A percentile compares a stretch with the other conserved stretches of the same genome.
These are phyloP conservation scores for Monilinia laxa DNA, from an alignment of 2,329 filamentous ascomycete species.

Conservation along the genomic window DNA sequence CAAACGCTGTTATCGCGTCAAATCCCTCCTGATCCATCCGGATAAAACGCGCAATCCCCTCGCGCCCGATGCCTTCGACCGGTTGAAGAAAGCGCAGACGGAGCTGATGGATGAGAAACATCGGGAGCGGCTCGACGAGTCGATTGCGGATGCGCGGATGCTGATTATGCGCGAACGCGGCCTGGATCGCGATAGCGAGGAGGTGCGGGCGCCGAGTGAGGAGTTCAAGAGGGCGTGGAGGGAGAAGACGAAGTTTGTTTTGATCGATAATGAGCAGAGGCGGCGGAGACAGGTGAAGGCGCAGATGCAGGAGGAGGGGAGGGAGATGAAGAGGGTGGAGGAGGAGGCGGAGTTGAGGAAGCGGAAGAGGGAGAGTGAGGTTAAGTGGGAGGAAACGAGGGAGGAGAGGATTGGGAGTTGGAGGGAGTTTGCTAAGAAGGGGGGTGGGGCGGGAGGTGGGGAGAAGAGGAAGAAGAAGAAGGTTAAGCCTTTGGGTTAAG, in stretches of 20 bases:
- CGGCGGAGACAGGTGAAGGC: conserved; percentile 83
- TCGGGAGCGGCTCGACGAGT: conserved; percentile 83
- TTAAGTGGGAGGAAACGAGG: conserved; percentile 91
- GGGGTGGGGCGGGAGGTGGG: conserved; percentile 43
- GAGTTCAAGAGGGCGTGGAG: conserved; percentile 85
- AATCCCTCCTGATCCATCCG: conserved; percentile 97
- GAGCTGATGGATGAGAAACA: conserved; percentile 93
- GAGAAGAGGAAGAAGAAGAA: conserved; percentile 74
- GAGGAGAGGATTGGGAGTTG: conserved; percentile 92
- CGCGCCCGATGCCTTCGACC: conserved; percentile 94
- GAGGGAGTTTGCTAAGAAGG: conserved; percentile 83
- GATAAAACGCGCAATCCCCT: conserved; percentile 92
- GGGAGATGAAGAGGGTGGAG: conserved; percentile 81
- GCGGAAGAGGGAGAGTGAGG: conserved; percentile 85
- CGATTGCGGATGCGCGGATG: conserved; percentile 93
- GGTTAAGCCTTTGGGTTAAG: conserved; percentile 39
- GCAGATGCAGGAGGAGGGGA: conserved; percentile 93
- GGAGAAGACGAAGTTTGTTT: conserved; percentile 82
- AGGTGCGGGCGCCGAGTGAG: conserved; percentile 67
- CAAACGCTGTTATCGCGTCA: conserved; percentile 90
- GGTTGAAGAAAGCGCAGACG: conserved; percentile 90
- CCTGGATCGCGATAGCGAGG: conserved; percentile 81
- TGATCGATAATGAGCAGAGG: conserved; percentile 89
- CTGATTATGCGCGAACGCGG: conserved; percentile 92
- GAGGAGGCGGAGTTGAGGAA: conserved; percentile 79